These are phyloP conservation scores for Cymodocea nodosa DNA, from an alignment of 116 monocot species.

Conservation along the genomic window DNA sequence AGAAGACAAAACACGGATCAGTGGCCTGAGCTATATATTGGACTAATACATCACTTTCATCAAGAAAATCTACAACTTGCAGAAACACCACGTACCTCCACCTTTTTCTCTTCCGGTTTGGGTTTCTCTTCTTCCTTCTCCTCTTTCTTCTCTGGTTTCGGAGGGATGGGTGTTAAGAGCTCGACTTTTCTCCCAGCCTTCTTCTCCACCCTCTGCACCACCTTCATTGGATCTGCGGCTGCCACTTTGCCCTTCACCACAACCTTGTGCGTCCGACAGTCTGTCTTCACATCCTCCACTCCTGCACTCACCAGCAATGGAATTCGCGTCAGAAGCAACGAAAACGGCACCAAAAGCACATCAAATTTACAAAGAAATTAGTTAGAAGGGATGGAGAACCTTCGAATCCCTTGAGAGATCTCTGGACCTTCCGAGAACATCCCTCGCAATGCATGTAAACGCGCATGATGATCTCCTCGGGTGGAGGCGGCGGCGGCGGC, in stretches of 20 bases:
- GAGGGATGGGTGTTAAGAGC: constrained; percentile 49
- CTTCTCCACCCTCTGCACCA: constrained; percentile 58
- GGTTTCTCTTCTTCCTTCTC: constrained; percentile 29
- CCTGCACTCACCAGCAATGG: constrained; percentile 11
- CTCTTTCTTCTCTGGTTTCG: constrained; percentile 37
- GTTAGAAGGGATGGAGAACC: constrained; percentile 14
- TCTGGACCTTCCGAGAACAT: constrained; percentile 61
- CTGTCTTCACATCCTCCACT: constrained; percentile 58
- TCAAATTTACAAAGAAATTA: no score
- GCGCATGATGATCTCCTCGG: constrained; percentile 54
- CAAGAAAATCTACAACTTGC: background rate
- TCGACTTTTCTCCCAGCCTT: constrained; percentile 73
- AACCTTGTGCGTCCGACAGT: constrained; percentile 57
- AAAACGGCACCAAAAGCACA: no score
- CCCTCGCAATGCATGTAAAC: constrained; percentile 90
- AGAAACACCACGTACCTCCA: constrained; percentile 14
- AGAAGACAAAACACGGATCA: background rate
- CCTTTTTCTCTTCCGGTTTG: constrained; percentile 35
- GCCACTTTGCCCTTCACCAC: constrained; percentile 74
- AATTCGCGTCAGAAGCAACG: background rate
- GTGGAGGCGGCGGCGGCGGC: constrained; percentile 30
- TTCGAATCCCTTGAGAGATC: constrained; percentile 52
- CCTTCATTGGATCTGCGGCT: constrained; percentile 57
- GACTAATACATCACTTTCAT: no score
- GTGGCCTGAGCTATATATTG: no score